Percentiles rank a stretch among this genome's conserved stretches.
Conservation (phyloP, 2,329 filamentous ascomycete genomes). For the Diaporthe citriasiana region DNA sequence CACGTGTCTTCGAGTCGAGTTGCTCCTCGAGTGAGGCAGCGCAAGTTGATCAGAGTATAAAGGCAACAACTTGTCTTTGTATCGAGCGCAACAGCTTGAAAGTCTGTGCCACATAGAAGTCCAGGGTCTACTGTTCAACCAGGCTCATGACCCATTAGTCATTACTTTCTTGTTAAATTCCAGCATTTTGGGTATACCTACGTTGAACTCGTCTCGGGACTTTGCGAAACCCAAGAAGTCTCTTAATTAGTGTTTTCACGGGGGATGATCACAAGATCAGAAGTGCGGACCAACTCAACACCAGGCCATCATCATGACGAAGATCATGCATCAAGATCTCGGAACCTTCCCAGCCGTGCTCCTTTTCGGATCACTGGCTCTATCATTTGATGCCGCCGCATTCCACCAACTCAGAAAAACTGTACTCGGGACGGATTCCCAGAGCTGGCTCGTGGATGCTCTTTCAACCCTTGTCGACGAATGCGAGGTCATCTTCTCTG, state of each 20-base stretch:
- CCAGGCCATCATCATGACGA: neutral
- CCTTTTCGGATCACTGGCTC: constrained; percentile 20
- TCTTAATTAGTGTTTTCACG: neutral
- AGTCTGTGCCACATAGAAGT: neutral
- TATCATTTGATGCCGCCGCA: constrained; percentile 1
- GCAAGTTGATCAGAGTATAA: neutral
- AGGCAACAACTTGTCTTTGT: neutral
- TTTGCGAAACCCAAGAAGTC: neutral
- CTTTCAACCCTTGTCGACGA: constrained; percentile 21
- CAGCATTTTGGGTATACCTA: neutral
- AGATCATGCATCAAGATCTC: neutral
- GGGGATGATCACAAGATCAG: neutral
- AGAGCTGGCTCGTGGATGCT: constrained; percentile 4
- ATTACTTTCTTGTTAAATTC: neutral
- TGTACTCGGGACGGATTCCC: neutral
- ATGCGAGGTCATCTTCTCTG: neutral
- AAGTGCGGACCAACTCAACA: neutral
- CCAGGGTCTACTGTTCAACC: neutral
- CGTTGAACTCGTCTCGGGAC: neutral
- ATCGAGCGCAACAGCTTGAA: neutral
- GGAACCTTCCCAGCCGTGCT: constrained; percentile 23
- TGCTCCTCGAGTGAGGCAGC: neutral
- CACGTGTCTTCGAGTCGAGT: neutral
- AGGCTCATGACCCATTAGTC: neutral
- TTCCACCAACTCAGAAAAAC: neutral